Percentiles rank a stretch among this genome's conserved stretches.
These are phyloP conservation scores for Blastomyces gilchristii DNA, from an alignment of 2,329 filamentous ascomycete genomes.

Conservation along the genomic window DNA sequence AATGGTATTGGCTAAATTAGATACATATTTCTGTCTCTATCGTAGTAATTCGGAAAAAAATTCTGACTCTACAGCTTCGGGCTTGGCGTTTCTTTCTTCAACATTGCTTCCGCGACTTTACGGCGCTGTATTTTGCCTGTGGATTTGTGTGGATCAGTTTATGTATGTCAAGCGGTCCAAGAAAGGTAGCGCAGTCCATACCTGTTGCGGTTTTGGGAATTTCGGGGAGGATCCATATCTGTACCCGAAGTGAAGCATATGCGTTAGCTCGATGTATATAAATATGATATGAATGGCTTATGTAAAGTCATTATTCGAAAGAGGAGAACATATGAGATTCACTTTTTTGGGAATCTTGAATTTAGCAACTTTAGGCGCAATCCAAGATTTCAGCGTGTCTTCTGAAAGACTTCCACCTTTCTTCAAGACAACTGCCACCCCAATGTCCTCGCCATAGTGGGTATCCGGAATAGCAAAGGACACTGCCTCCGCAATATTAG, in stretches of 20 bases:
- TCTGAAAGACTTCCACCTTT: conserved; percentile 46
- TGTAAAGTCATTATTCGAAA: not conserved
- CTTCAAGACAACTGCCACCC: conserved; percentile 65
- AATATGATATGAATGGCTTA: not conserved
- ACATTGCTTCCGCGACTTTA: conserved; percentile 78
- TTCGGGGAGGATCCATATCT: conserved; percentile 69
- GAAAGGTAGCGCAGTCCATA: not conserved
- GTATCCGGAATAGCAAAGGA: conserved; percentile 76
- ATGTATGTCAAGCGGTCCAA: not conserved
- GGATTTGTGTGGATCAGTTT: not conserved
- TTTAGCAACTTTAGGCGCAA: conserved; percentile 60
- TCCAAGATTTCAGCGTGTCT: conserved; percentile 57
- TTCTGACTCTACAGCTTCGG: conserved; percentile 20
- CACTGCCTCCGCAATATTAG: conserved; percentile 65
- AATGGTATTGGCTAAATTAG: not conserved
- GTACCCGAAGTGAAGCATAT: not conserved
- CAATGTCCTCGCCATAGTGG: conserved; percentile 73
- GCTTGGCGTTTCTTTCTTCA: conserved; percentile 53
- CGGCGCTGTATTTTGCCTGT: conserved; percentile 70
- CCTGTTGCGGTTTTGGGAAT: conserved; percentile 84
- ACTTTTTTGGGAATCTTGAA: conserved; percentile 82
- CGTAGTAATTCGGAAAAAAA: not conserved
- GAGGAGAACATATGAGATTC: conserved; percentile 6
- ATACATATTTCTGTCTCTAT: not conserved
- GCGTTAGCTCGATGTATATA: not conserved